Conservation (phyloP, 106 monocot species). For the Ottelia alismoides region DNA sequence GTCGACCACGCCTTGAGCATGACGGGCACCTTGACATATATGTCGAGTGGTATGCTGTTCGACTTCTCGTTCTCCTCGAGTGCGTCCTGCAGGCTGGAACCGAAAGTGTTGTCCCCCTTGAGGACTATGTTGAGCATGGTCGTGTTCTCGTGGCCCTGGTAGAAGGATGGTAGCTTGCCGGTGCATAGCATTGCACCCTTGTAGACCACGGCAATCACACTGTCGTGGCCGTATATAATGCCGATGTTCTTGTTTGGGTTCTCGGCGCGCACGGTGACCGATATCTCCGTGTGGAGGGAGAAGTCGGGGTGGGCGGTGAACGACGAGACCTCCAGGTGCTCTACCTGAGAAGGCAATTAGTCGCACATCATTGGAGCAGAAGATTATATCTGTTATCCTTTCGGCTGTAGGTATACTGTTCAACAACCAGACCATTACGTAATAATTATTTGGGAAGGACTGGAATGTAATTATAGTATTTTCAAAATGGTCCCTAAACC, state of each 20-base stretch:
- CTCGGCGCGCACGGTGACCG: conserved; percentile 26
- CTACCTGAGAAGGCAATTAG: too few relatives aligned
- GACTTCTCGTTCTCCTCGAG: conserved; percentile 20
- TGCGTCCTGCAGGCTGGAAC: conserved; percentile 23
- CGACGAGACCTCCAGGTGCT: conserved; percentile 19
- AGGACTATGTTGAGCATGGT: conserved; percentile 28
- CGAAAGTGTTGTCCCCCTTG: conserved; percentile 23
- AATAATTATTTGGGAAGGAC: too few relatives aligned
- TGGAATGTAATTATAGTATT: too few relatives aligned
- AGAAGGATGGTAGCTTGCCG: conserved; percentile 43
- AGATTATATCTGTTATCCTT: too few relatives aligned
- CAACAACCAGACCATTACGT: too few relatives aligned
- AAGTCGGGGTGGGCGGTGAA: conserved; percentile 32
- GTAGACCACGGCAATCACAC: conserved; percentile 26
- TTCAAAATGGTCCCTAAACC: too few relatives aligned
- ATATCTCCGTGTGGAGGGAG: conserved; percentile 30
- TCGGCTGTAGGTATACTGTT: too few relatives aligned
- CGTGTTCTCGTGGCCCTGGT: conserved; percentile 44
- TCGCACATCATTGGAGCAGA: too few relatives aligned
- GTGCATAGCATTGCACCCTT: conserved; percentile 26
- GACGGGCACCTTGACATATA: conserved; percentile 47
- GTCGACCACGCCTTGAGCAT: conserved; percentile 11
- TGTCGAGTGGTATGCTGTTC: conserved; percentile 40
- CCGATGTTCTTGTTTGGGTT: conserved; percentile 57
- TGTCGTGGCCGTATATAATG: conserved; percentile 33